Evolutionary conservation across 805 yeast genomes (phyloP), one percentile per base, ranked within the genome.

Genomic region (Metschnikowia baotianmanensis): DNA sequence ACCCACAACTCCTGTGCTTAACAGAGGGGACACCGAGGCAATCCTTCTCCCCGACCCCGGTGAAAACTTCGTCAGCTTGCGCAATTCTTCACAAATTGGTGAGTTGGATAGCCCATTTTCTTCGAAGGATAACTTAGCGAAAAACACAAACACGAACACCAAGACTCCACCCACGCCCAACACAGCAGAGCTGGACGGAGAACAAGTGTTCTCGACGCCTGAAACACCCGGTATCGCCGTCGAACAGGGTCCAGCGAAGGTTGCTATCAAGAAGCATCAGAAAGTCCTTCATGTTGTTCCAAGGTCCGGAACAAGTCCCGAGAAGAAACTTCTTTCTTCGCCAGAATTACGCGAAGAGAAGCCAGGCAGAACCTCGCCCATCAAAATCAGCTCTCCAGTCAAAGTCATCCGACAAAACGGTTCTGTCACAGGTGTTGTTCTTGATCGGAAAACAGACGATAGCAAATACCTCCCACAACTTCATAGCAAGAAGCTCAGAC

Each of bases 371-470:
- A 35, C 21, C 27, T 46, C 53, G 4, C 67, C 70, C 3, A 67
- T 68, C 24, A 68, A 68, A 45, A 63, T 67, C 34, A 60, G 63
- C n/a, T 63, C 70, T 5, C 74, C 74, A 1, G 52, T 67, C 22
- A 60, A 56, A 42, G 42, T 67, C 21, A 57, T 63, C 10, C 64
- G 58, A 42, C 54, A 58, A 8, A 63, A 62, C 16, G 53, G 58
- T 1, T 40, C 59, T 1, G 61, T 63, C 6, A 60, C 65, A 0
- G 62, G 61, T 1, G 47, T 57, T 11, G 46, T 40, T 18, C 47
- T 50, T 22, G 51, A 46, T 47, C 46, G 31, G 29, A 35, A 40
- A 18, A 27, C 31, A 4, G n/a, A 22, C 6, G 43, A 34, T 2
- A 27, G 26, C 7, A 7, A 9, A 10, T 24, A 32, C 4, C 6